phyloP scores from a whole-genome alignment of 148 eudicot genomes.

The Amaranthus hypochondriacus region DNA sequence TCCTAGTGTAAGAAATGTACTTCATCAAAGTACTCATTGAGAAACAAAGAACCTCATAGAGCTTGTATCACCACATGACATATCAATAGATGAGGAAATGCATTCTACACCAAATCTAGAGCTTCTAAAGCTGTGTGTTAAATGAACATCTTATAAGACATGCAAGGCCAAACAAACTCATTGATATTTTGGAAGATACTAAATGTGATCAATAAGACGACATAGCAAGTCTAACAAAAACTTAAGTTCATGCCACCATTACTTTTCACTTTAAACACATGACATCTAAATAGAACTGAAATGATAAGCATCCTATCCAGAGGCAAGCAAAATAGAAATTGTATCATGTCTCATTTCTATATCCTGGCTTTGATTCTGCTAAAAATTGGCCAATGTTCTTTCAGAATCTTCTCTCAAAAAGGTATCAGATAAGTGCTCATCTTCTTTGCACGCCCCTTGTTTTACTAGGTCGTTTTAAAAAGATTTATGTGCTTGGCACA shows the following conservation, averaged over 20 bases:
- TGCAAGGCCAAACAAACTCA: background rate
- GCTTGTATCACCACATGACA: no score
- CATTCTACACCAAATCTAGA: background rate
- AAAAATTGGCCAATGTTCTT: no score
- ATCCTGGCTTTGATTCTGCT: no score
- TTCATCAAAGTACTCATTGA: no score
- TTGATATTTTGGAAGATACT: background rate
- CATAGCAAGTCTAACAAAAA: background rate
- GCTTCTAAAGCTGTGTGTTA: background rate
- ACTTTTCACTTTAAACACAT: background rate
- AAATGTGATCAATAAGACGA: background rate
- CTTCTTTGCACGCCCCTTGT: background rate
- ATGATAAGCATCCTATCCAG: no score
- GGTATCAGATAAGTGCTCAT: background rate
- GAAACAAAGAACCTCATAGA: no score
- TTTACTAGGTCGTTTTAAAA: background rate
- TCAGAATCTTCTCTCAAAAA: background rate
- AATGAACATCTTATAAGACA: background rate
- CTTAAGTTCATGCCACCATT: background rate
- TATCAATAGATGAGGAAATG: background rate
- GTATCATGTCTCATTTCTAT: no score
- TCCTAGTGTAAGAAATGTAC: no score
- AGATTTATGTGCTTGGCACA: background rate
- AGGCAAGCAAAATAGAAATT: no score
- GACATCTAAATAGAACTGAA: background rate